Percentiles rank a stretch among this genome's conserved stretches.
Conservation (phyloP, 2,329 filamentous ascomycete species). For the Talaromyces pinophilus region DNA sequence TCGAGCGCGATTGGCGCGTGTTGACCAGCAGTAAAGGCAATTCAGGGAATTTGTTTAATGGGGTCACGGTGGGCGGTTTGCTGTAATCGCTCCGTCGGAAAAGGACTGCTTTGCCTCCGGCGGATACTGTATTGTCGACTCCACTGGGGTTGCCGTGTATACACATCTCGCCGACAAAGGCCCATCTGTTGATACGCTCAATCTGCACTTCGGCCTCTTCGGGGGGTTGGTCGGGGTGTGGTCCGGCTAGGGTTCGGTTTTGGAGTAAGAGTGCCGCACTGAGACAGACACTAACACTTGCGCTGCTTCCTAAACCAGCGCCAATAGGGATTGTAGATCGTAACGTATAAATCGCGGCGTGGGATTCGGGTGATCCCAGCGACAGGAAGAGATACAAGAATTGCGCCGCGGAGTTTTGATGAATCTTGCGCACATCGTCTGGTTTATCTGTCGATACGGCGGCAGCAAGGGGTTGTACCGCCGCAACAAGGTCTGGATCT, state of each 20-base stretch:
- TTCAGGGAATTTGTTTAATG: constrained; percentile 86
- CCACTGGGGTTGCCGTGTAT: constrained; percentile 97
- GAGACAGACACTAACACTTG: constrained; percentile 89
- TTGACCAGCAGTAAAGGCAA: constrained; percentile 87
- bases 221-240: constrained; percentile 85
- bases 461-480: constrained; percentile 76
- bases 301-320: constrained; percentile 87
- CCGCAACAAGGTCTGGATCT: constrained; percentile 77
- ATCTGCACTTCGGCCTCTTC: constrained; percentile 88
- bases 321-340: constrained; percentile 92
- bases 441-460: constrained; percentile 67
- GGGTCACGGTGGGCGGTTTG: constrained; percentile 72
- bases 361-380: constrained; percentile 74
- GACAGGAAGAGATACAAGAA: constrained; percentile 95
- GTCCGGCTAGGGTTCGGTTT: constrained; percentile 81
- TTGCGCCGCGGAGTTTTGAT: constrained; percentile 75
- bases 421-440: constrained; percentile 76
- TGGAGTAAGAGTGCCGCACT: constrained; percentile 82
- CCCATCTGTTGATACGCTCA: constrained; percentile 96
- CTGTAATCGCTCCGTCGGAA: constrained; percentile 79
- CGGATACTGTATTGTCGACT: constrained; percentile 93
- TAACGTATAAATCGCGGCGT: constrained; percentile 83
- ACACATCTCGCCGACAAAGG: constrained; percentile 94
- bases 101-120: constrained; percentile 89
- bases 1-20: constrained; percentile 84